Percentiles rank a stretch among this genome's conserved stretches.
Conservation (phyloP, 495 filamentous ascomycete genomes). For the Bombardia bombarda region DNA sequence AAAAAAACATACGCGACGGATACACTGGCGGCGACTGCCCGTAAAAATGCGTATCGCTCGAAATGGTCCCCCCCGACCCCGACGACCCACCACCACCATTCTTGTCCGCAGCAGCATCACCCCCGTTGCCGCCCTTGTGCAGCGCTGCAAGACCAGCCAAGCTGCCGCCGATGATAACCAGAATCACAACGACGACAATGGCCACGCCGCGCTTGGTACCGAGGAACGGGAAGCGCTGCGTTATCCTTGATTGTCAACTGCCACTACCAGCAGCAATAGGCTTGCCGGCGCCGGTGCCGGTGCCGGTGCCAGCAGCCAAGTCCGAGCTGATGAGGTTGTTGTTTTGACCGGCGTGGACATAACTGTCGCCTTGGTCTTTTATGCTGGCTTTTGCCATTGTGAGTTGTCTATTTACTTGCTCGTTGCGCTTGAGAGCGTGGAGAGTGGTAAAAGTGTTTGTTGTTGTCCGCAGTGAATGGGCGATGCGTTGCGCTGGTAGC, state of each 20-base stretch:
- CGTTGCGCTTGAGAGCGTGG: too few species aligned
- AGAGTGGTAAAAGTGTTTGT: too few species aligned
- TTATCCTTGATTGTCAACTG: conserved; percentile 26
- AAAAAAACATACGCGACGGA: conserved; percentile 39
- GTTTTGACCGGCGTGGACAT: not conserved
- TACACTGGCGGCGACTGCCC: conserved; percentile 51
- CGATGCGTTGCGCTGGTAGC: too few species aligned
- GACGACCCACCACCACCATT: not conserved
- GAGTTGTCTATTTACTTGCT: not conserved
- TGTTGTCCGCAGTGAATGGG: too few species aligned
- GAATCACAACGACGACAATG: conserved; percentile 22
- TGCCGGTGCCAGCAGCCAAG: not conserved
- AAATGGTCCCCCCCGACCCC: conserved; percentile 20
- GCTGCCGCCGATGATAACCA: conserved; percentile 29
- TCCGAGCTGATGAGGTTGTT: too few species aligned
- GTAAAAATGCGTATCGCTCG: conserved; percentile 43
- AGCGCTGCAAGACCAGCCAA: conserved; percentile 27
- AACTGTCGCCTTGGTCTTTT: not conserved
- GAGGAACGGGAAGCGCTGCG: conserved; percentile 32
- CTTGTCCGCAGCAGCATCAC: not conserved
- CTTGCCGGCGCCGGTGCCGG: not conserved
- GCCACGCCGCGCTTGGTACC: conserved; percentile 27
- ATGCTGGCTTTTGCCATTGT: not conserved
- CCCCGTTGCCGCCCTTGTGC: conserved; percentile 10
- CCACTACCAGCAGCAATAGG: too few species aligned